Evolutionary conservation across 768 basidiomycete genomes (phyloP), one percentile per base, ranked within the genome.

Genomic region (Lanmaoa rubissima): DNA sequence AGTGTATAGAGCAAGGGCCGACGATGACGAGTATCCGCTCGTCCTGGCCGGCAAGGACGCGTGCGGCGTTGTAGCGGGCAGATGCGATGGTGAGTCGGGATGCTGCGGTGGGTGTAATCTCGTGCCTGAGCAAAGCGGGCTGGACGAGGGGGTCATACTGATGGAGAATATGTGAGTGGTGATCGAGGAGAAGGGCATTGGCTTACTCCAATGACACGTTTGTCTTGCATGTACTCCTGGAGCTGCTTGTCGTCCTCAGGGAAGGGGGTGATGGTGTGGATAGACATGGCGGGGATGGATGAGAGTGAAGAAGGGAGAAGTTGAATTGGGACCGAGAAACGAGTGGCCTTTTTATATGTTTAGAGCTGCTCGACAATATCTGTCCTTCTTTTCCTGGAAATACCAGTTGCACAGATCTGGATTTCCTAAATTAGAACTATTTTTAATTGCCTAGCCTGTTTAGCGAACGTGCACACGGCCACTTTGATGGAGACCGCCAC

Each of bases 111-210:
- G 91, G 85, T 1, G 82, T 81, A 51, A 98, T 82, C 64, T 98
- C 95, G 60, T 94, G 88, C 57, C 90, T 81, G 53, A 99, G 86
- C 49, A 98, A 78, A 2, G 91, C 90, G 7, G 95, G 96, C 65
- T 95, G 92, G 57, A 97, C 86, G 42, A 98, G 83, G n/a, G 96
- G 95, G 64, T 98, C 95, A 71, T 98, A 96, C 92, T 94, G 14
- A 12, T 10, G 54, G 26, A 26, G 26, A 3, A 48, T 28, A 10
- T 4, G 63, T 67, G 51, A 67, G 69, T 48, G 36, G 43, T 26
- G 48, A 42, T 21, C 55, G 21, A n/a, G 17, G 1, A 21, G 44
- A 40, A 17, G 51, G 21, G 32, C 1, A 17, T 5, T 45, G 44
- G 45, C 86, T 59, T 80, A 90, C 88, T 50, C 88, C 88, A 48